Percentiles rank a stretch among this genome's conserved stretches.
Conservation (phyloP, 306 rosid species). For the Castanopsis chinensis region DNA sequence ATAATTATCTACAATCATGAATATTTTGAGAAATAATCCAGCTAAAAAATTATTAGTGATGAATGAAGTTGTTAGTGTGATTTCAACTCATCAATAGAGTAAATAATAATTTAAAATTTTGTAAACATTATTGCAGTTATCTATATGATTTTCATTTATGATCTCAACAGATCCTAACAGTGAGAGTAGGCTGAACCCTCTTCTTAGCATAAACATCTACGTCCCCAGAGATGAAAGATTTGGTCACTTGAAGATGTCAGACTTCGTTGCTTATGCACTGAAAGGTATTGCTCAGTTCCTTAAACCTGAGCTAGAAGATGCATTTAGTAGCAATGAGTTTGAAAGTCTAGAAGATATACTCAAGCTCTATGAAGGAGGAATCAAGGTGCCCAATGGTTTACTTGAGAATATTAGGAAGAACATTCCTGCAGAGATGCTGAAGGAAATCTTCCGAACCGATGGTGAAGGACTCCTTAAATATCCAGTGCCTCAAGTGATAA, state of each 20-base stretch:
- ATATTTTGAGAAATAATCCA: not conserved
- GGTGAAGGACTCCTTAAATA: conserved; percentile 55
- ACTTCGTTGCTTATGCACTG: conserved; percentile 55
- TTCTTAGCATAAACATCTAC: conserved; percentile 38
- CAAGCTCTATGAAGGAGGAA: conserved; percentile 61
- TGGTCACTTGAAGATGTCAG: conserved; percentile 66
- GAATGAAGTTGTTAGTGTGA: not conserved
- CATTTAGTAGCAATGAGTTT: conserved; percentile 43
- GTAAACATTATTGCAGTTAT: not conserved
- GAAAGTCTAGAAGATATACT: conserved; percentile 56
- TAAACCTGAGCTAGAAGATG: conserved; percentile 41
- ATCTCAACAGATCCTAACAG: conserved; percentile 41
- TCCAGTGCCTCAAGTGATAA: conserved; percentile 61
- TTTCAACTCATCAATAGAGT: not conserved
- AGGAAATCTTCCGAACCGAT: conserved; percentile 61
- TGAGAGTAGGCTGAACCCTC: conserved; percentile 35
- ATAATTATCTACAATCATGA: not conserved
- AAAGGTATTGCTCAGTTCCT: conserved; percentile 55
- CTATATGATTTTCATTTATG: not conserved
- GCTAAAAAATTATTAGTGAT: not conserved
- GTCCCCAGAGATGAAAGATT: conserved; percentile 81
- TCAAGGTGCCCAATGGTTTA: conserved; percentile 43
- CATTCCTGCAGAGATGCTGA: conserved; percentile 51
- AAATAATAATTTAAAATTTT: not conserved
- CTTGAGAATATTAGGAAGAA: conserved; percentile 37